These are phyloP conservation scores for Protea cynaroides DNA, from an alignment of 164 flowering plant genomes.

Conservation along the genomic window DNA sequence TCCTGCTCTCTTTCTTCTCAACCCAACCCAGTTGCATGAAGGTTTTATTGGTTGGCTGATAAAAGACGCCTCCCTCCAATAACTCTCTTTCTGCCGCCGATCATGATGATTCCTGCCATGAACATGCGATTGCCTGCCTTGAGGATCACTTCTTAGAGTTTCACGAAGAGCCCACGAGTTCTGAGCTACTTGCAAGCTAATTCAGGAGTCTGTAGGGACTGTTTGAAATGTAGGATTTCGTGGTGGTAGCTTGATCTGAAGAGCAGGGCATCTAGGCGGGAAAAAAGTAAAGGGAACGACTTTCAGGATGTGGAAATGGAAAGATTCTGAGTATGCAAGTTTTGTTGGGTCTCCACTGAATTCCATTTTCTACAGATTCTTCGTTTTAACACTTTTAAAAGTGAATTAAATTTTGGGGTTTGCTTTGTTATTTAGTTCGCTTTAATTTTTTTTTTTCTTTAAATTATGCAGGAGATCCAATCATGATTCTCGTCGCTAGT, in stretches of 20 bases:
- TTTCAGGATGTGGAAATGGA: slow-evolving; percentile 44
- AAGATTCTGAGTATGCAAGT: slow-evolving; percentile 63
- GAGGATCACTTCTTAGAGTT: slow-evolving; percentile 77
- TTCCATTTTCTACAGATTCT: slow-evolving; percentile 27
- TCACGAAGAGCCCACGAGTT: slow-evolving; percentile 58
- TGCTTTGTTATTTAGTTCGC: no score
- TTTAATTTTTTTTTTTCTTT: no score
- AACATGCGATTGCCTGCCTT: slow-evolving; percentile 85
- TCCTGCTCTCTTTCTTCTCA: no score
- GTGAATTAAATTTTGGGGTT: no score
- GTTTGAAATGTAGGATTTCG: slow-evolving; percentile 45
- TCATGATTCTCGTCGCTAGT: slow-evolving; percentile 19
- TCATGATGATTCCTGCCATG: slow-evolving; percentile 78
- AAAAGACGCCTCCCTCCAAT: no score
- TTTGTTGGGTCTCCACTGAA: slow-evolving; percentile 39
- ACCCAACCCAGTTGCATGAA: no score
- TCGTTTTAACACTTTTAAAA: no score
- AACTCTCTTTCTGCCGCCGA: no score
- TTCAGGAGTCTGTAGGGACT: slow-evolving; percentile 48
- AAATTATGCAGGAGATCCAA: slow-evolving; percentile 45
- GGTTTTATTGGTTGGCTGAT: no score
- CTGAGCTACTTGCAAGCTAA: slow-evolving; percentile 63
- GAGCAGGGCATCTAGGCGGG: slow-evolving; percentile 50
- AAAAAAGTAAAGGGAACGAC: slow-evolving; percentile 50
- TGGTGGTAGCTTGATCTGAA: slow-evolving; percentile 44